These are phyloP conservation scores for Mortierella alpina DNA, from an alignment of 192 early-diverging fungal genomes.

Conservation along the genomic window DNA sequence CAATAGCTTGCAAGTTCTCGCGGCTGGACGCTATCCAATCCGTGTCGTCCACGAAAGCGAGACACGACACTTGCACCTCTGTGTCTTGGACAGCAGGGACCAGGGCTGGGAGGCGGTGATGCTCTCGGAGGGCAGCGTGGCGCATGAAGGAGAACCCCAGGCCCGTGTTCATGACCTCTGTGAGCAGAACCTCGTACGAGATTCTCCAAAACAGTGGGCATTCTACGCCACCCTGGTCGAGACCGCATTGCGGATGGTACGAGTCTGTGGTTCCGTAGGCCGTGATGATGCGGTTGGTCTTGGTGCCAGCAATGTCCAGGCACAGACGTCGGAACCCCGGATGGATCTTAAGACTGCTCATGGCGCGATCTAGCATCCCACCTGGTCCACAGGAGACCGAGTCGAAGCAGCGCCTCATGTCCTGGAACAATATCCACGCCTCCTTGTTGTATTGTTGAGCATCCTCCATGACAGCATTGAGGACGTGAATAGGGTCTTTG, in stretches of 20 bases:
- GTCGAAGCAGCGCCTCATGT: slow-evolving; percentile 27
- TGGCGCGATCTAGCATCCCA: slow-evolving; percentile 2
- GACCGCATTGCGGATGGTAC: slow-evolving; percentile 17
- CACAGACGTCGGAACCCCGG: slow-evolving; percentile 9
- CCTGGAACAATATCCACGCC: slow-evolving; percentile 9
- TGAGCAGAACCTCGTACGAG: not conserved
- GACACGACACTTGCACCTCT: not conserved
- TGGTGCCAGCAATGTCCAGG: slow-evolving; percentile 5
- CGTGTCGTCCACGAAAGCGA: not conserved
- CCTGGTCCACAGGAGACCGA: slow-evolving; percentile 19
- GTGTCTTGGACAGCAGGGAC: not conserved
- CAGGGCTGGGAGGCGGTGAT: not conserved
- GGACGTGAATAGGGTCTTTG: slow-evolving; percentile 19
- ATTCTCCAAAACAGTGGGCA: slow-evolving; percentile 10
- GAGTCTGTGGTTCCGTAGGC: slow-evolving; percentile 24
- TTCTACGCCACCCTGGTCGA: slow-evolving; percentile 23
- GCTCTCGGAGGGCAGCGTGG: not conserved
- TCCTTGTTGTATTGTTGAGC: slow-evolving; percentile 6
- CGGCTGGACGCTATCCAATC: not conserved
- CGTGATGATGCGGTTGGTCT: slow-evolving; percentile 28
- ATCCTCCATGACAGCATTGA: slow-evolving; percentile 22
- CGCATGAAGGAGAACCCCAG: not conserved
- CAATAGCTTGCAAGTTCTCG: not conserved
- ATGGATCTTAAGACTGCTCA: slow-evolving; percentile 8
- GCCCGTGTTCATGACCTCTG: not conserved